Percentiles rank a stretch among this genome's conserved stretches.
phyloP scores from a whole-genome alignment of 441 rosid genomes.

The Pelargonium australe region DNA sequence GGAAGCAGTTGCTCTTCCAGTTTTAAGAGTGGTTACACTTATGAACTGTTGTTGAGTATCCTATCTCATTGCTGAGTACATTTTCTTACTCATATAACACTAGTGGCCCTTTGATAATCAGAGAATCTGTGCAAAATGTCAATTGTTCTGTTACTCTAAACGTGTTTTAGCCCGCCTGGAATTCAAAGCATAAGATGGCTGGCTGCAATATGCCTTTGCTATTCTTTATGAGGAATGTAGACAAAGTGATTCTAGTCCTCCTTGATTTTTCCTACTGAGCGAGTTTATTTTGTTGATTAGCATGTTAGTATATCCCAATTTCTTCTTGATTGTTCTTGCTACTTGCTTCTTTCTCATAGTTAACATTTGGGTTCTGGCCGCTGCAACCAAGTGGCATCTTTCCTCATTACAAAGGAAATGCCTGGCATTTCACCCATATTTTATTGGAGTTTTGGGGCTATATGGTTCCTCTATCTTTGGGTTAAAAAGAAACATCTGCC shows the following conservation, averaged over 20 bases:
- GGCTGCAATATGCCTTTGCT: conserved; percentile 3
- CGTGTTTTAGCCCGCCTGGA: neutral
- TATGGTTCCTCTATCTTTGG: conserved; percentile 4
- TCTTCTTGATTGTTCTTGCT: neutral
- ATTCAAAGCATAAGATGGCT: conserved; percentile 1
- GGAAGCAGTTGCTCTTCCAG: neutral
- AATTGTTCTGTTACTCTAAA: neutral
- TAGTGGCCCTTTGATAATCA: neutral
- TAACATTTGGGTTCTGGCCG: neutral
- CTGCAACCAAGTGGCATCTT: neutral
- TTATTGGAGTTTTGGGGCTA: neutral
- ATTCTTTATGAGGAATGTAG: neutral
- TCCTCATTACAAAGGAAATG: neutral
- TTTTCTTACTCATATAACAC: neutral
- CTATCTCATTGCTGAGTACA: neutral
- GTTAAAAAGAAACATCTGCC: neutral
- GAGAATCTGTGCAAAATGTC: neutral
- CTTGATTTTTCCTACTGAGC: neutral
- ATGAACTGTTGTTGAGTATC: neutral
- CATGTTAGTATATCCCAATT: conserved; percentile 4
- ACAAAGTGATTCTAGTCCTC: neutral
- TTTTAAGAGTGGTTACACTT: neutral
- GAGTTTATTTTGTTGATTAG: neutral
- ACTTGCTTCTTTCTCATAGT: neutral
- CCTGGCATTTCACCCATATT: neutral